Evolutionary conservation across 1,284 basidiomycete genomes (phyloP), one percentile per base, ranked within the genome.

Genomic region (Apiotrichum porosum): DNA sequence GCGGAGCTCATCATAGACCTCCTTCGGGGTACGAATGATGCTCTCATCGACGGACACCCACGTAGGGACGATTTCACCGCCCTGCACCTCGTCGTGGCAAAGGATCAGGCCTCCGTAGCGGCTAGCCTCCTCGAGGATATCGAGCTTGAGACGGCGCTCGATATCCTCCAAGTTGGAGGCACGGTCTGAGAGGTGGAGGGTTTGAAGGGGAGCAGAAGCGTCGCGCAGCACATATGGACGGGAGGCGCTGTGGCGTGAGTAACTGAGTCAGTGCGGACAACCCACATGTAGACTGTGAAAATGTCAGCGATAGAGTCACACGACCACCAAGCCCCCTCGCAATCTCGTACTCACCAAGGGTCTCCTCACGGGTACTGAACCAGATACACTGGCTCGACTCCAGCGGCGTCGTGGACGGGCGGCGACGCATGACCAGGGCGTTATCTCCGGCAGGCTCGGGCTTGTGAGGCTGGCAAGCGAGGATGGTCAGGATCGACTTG

Each of bases 161-260:
- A 99, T 97, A 3, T 84, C 92, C 70, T 98, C 95, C 10, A 99
- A 78, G 65, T 95, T 97, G 69, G 91, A 86, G 1, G 93, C 88
- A 32, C 95, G 82, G 69, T 95, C 90, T 15, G 90, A 94, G 34
- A 97, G 75, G 15, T 83, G 79, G 48, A 97, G 78, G 0, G 86
- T 88, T 42, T 82, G 80, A 49, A 86, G 81, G 1, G 95, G 94
- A 49, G 86, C 83, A 13, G 88, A 81, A 0, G 88, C 83, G 69
- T 99, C 94, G 41, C 95, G 81, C n/a, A 98, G 78, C 13, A 99
- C 94, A 63, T 95, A 98, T 0, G 95, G 92, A 24, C 92, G 69
- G 12, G 90, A 90, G 44, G 89, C 92, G 52, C 97, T 93, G 41
- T 45, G 15, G 2, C 14, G 1, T 15, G 19, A 12, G 13, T 6